Conservation (phyloP, 1,139 yeast genomes). For the Debaryomyces fabryi region DNA sequence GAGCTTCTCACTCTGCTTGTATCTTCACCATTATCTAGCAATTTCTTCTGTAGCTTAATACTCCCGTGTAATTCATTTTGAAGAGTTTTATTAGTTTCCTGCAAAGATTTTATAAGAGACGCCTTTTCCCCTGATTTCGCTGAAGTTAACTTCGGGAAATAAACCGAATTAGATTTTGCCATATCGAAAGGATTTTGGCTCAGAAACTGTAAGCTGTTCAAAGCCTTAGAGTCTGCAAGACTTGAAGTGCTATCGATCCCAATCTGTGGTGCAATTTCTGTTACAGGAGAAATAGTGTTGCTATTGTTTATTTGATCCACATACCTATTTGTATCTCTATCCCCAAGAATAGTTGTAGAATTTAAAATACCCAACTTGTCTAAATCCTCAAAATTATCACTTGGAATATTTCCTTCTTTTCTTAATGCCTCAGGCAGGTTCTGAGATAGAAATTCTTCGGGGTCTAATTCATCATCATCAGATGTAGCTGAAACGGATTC, state of each 20-base stretch:
- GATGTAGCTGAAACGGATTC: constrained; percentile 22
- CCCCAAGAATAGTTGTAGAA: constrained; percentile 10
- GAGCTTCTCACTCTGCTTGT: constrained; percentile 31
- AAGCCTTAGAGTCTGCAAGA: background rate
- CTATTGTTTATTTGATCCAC: background rate
- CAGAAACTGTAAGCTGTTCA: constrained; percentile 4
- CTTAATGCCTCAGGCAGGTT: constrained; percentile 16
- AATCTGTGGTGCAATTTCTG: background rate
- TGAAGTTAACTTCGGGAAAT: background rate
- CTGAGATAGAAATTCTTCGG: constrained; percentile 31
- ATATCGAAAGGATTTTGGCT: background rate
- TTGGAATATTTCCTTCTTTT: background rate
- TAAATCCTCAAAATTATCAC: constrained; percentile 12
- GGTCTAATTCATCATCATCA: constrained; percentile 35
- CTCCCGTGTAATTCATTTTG: constrained; percentile 26
- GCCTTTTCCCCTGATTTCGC: constrained; percentile 5
- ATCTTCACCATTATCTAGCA: constrained; percentile 34
- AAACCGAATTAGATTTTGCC: background rate
- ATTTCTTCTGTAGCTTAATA: constrained; percentile 25
- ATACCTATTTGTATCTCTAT: background rate
- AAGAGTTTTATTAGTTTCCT: constrained; percentile 19
- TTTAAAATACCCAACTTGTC: constrained; percentile 3
- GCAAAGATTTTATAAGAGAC: constrained; percentile 18
- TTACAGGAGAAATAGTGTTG: background rate
- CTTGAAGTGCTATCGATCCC: background rate